phyloP scores from a whole-genome alignment of 83 land plant species.

The Picea mariana region DNA sequence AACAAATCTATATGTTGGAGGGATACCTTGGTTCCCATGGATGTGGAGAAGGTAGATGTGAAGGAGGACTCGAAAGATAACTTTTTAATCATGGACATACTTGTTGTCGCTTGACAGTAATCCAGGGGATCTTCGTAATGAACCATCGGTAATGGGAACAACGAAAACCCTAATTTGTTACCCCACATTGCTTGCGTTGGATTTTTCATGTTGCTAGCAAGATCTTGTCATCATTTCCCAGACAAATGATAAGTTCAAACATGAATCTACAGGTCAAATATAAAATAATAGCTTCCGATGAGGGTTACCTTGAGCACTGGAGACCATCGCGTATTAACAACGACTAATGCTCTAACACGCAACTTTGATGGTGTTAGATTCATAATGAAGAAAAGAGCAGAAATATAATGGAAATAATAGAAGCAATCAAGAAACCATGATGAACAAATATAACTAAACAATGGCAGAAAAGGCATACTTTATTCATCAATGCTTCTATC shows the following conservation, averaged over 20 bases:
- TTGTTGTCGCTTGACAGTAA: not conserved
- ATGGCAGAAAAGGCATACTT: too few relatives aligned
- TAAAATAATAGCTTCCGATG: too few relatives aligned
- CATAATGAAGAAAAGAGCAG: too few relatives aligned
- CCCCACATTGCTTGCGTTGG: not conserved
- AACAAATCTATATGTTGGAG: too few relatives aligned
- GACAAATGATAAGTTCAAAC: too few relatives aligned
- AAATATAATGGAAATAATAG: too few relatives aligned
- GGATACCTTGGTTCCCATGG: not conserved
- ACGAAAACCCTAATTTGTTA: not conserved
- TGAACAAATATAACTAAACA: too few relatives aligned
- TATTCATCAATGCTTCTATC: too few relatives aligned
- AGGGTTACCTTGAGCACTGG: not conserved
- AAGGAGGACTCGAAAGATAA: not conserved
- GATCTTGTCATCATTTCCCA: not conserved
- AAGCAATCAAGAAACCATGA: too few relatives aligned
- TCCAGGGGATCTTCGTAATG: not conserved
- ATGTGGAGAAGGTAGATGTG: not conserved
- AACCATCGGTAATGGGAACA: not conserved
- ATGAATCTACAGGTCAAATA: too few relatives aligned
- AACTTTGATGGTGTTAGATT: not conserved
- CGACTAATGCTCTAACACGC: not conserved
- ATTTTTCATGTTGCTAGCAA: not conserved
- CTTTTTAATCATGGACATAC: not conserved
- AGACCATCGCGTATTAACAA: not conserved